A percentile compares a stretch with the other conserved stretches of the same genome.
These are phyloP conservation scores for Tetrapisispora iriomotensis DNA, from an alignment of 805 yeast species.

Conservation along the genomic window DNA sequence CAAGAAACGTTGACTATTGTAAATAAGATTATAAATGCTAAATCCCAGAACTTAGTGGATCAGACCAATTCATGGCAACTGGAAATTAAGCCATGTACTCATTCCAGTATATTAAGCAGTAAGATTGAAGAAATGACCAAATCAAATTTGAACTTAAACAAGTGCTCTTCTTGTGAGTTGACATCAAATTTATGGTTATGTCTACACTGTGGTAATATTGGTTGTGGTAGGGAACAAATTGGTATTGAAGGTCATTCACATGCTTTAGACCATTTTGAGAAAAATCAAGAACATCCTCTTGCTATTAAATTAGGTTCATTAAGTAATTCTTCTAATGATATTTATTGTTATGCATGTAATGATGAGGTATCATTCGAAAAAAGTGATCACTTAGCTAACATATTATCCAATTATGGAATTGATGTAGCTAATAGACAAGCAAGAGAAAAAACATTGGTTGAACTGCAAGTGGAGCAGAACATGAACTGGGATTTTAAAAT, in stretches of 20 bases:
- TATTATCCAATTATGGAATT: conserved; percentile 51
- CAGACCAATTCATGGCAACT: conserved; percentile 90
- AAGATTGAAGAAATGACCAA: not conserved
- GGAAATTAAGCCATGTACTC: conserved; percentile 72
- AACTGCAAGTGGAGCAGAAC: conserved; percentile 87
- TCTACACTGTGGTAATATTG: conserved; percentile 78
- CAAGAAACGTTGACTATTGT: conserved; percentile 8
- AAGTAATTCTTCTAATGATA: conserved; percentile 62
- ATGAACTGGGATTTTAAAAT: conserved; percentile 86
- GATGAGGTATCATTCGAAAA: conserved; percentile 70
- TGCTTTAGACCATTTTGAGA: conserved; percentile 63
- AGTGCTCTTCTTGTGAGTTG: conserved; percentile 54
- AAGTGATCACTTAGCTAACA: conserved; percentile 20
- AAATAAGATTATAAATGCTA: conserved; percentile 18
- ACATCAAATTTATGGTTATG: conserved; percentile 86
- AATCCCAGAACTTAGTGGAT: conserved; percentile 29
- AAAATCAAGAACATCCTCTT: conserved; percentile 50
- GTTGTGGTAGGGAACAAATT: conserved; percentile 91
- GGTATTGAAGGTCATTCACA: conserved; percentile 94
- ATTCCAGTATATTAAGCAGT: conserved; percentile 42
- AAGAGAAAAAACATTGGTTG: conserved; percentile 82
- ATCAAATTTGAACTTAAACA: conserved; percentile 25
- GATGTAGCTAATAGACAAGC: conserved; percentile 45
- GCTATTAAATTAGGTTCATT: conserved; percentile 89
- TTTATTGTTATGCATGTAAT: conserved; percentile 80